These are phyloP conservation scores for Aegilops sharonensis DNA, from an alignment of 176 grass and related monocot genomes.

Conservation along the genomic window DNA sequence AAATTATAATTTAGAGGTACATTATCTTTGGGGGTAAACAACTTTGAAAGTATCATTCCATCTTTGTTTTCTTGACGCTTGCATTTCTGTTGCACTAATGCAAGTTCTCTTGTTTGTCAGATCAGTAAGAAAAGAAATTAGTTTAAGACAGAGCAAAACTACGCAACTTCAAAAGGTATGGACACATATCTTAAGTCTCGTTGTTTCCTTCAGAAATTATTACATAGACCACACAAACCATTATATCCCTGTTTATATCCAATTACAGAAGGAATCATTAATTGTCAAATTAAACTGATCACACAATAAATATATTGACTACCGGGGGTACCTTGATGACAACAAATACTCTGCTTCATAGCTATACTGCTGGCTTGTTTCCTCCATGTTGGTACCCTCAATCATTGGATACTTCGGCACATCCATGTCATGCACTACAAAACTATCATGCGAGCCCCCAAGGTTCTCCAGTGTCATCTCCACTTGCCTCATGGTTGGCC, in stretches of 20 bases:
- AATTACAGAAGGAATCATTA: no score
- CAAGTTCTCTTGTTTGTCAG: background rate
- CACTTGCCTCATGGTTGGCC: background rate
- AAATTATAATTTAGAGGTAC: background rate
- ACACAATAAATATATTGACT: no score
- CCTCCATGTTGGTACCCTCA: no score
- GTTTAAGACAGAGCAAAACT: background rate
- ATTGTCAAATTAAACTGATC: no score
- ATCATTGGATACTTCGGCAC: no score
- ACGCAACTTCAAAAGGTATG: background rate
- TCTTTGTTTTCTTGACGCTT: background rate
- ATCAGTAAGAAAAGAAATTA: background rate
- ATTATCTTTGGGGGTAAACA: background rate
- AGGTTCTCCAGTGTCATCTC: background rate
- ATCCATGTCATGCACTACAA: no score
- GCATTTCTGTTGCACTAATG: background rate
- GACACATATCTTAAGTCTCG: background rate
- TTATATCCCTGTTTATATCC: no score
- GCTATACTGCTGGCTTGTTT: no score
- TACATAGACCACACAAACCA: no score
- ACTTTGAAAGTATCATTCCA: background rate
- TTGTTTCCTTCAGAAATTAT: background rate
- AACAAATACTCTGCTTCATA: no score
- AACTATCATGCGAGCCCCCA: background rate
- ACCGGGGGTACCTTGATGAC: no score